A percentile compares a stretch with the other conserved stretches of the same genome.
These are phyloP conservation scores for Ogataea pilisensis DNA, from an alignment of 805 yeast species.

Conservation along the genomic window DNA sequence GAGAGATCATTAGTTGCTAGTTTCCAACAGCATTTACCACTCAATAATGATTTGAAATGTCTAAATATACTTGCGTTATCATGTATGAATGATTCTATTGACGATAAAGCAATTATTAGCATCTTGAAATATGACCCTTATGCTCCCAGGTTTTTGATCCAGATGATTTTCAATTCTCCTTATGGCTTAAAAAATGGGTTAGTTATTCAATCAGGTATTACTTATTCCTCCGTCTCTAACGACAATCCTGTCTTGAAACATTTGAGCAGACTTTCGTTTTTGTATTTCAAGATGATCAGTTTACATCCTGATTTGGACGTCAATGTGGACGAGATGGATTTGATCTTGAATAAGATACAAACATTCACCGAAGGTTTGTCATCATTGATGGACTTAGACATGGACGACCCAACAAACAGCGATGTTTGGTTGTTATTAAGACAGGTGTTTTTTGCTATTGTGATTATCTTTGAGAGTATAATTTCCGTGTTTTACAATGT, in stretches of 20 bases:
- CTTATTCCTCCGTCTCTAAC: constrained; percentile 2
- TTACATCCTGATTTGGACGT: constrained; percentile 10
- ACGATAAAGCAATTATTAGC: constrained; percentile 4
- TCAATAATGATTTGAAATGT: constrained; percentile 12
- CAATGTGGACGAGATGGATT: constrained; percentile 19
- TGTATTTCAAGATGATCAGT: constrained; percentile 26
- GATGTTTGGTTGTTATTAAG: constrained; percentile 24
- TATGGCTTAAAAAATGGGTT: constrained; percentile 23
- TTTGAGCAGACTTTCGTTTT: constrained; percentile 43
- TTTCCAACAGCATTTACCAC: neutral
- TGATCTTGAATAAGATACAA: constrained; percentile 24
- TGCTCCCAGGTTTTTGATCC: constrained; percentile 14
- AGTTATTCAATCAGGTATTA: neutral
- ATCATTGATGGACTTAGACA: constrained; percentile 13
- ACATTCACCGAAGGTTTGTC: constrained; percentile 27
- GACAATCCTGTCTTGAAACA: constrained; percentile 43
- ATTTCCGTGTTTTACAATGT: constrained; percentile 34
- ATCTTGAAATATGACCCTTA: constrained; percentile 12
- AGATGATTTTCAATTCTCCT: constrained; percentile 17
- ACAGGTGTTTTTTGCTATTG: constrained; percentile 41
- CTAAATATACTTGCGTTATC: constrained; percentile 16
- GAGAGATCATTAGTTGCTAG: constrained; percentile 9
- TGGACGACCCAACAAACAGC: constrained; percentile 4
- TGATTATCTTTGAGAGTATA: constrained; percentile 49
- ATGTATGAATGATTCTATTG: constrained; percentile 12